phyloP scores from a whole-genome alignment of 1,284 basidiomycete genomes.

The Papiliotrema nemorosa region DNA sequence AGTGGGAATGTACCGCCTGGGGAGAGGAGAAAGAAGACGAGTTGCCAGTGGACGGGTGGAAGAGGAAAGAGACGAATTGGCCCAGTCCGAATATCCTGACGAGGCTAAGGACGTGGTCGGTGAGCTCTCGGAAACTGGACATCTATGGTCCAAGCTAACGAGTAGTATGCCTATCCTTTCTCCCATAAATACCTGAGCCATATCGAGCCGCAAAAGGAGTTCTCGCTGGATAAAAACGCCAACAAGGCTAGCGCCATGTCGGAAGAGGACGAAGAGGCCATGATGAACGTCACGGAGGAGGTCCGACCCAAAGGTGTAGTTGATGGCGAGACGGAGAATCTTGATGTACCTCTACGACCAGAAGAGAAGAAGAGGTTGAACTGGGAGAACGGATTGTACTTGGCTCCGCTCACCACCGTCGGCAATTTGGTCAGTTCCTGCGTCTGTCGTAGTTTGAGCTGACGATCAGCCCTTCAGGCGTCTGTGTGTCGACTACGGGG shows the following conservation, averaged over 20 bases:
- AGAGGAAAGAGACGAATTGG: conserved; percentile 72
- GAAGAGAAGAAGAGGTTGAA: conserved; percentile 81
- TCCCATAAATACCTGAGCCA: conserved; percentile 65
- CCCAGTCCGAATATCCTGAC: conserved; percentile 59
- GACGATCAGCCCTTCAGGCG: conserved; percentile 79
- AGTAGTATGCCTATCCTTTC: conserved; percentile 61
- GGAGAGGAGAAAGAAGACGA: conserved; percentile 60
- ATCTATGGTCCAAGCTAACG: background rate
- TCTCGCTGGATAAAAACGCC: conserved; percentile 18
- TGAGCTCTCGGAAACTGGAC: conserved; percentile 47
- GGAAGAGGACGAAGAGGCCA: conserved; percentile 48
- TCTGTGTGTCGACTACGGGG: conserved; percentile 79
- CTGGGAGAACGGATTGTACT: conserved; percentile 86
- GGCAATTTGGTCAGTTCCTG: conserved; percentile 72
- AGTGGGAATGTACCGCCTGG: conserved; percentile 41
- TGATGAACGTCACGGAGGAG: conserved; percentile 31
- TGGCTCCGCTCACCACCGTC: conserved; percentile 92
- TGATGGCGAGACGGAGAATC: conserved; percentile 32
- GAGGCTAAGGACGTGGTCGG: conserved; percentile 64
- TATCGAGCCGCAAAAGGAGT: conserved; percentile 52
- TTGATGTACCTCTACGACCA: conserved; percentile 58
- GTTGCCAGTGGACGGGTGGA: conserved; percentile 44
- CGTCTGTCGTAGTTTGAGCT: background rate
- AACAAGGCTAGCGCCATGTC: background rate
- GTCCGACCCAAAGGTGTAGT: conserved; percentile 28